Evolutionary conservation across 1,284 basidiomycete genomes (phyloP).

Genomic region (Cryptococcus deneoformans): DNA sequence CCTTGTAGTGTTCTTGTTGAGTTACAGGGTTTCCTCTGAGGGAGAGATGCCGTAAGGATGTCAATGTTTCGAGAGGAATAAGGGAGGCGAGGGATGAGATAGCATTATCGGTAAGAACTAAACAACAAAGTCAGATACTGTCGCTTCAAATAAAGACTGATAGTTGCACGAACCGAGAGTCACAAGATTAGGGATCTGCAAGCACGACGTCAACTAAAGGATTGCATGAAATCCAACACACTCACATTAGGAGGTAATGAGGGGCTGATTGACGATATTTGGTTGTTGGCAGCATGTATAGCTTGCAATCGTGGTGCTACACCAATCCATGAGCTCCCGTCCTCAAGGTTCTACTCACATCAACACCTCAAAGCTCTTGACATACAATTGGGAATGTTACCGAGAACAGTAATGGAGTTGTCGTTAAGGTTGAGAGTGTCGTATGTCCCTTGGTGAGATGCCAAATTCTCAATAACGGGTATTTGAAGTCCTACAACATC

Average conservation of each 20-base stretch:
- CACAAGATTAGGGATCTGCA: conserved; percentile 49
- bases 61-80: conserved; percentile 76
- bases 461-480: conserved; percentile 97
- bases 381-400: conserved; percentile 77
- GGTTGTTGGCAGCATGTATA: conserved; percentile 96
- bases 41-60: conserved; percentile 73
- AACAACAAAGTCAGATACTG: conserved; percentile 1
- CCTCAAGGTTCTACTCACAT: not conserved
- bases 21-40: conserved; percentile 88
- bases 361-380: not conserved
- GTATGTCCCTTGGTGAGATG: conserved; percentile 79
- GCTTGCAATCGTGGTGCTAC: conserved; percentile 80
- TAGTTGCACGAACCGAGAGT: conserved; percentile 36
- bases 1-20: conserved; percentile 94
- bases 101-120: conserved; percentile 46
- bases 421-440: conserved; percentile 85
- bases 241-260: conserved; percentile 46
- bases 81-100: conserved; percentile 76
- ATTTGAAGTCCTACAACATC: conserved; percentile 80
- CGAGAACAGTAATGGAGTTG: conserved; percentile 85
- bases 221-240: not conserved
- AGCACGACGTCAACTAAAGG: conserved; percentile 3
- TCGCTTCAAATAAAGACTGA: not conserved
- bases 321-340: not conserved
- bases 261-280: conserved; percentile 74